phyloP scores from a whole-genome alignment of 2,329 filamentous ascomycete species.

The Amphichorda felina region DNA sequence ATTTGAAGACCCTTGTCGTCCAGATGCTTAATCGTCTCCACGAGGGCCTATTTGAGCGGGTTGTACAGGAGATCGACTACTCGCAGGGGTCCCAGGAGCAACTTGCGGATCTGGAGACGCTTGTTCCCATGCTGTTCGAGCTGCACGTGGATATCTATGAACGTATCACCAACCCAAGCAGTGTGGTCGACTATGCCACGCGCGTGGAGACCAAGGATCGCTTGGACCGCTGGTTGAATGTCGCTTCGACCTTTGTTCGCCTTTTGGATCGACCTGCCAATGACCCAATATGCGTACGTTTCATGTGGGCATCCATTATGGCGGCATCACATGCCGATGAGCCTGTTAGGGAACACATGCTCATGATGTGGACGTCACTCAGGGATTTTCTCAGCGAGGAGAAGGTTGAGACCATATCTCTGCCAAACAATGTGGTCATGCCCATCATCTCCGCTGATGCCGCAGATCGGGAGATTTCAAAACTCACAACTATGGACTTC shows the following conservation, averaged over 20 bases:
- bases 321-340: slow-evolving; percentile 38
- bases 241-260: slow-evolving; percentile 33
- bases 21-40: slow-evolving; percentile 44
- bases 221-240: slow-evolving; percentile 37
- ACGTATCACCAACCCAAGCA: slow-evolving; percentile 43
- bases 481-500: slow-evolving; percentile 92
- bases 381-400: slow-evolving; percentile 35
- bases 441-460: slow-evolving; percentile 73
- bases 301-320: slow-evolving; percentile 45
- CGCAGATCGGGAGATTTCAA: slow-evolving; percentile 81
- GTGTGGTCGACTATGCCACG: slow-evolving; percentile 35
- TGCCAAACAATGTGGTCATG: slow-evolving; percentile 84
- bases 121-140: slow-evolving; percentile 49
- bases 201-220: slow-evolving; percentile 36
- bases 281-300: slow-evolving; percentile 34
- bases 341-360: slow-evolving; percentile 42
- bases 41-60: slow-evolving; percentile 34
- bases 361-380: slow-evolving; percentile 46
- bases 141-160: slow-evolving; percentile 51
- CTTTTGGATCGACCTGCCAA: slow-evolving; percentile 18
- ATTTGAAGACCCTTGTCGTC: slow-evolving; percentile 42
- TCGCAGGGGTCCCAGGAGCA: slow-evolving; percentile 10
- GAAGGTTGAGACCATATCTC: slow-evolving; percentile 33
- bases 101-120: slow-evolving; percentile 23
- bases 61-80: slow-evolving; percentile 28